These are phyloP conservation scores for Scutellaria galericulata DNA, from an alignment of 257 asterid species.

Conservation along the genomic window DNA sequence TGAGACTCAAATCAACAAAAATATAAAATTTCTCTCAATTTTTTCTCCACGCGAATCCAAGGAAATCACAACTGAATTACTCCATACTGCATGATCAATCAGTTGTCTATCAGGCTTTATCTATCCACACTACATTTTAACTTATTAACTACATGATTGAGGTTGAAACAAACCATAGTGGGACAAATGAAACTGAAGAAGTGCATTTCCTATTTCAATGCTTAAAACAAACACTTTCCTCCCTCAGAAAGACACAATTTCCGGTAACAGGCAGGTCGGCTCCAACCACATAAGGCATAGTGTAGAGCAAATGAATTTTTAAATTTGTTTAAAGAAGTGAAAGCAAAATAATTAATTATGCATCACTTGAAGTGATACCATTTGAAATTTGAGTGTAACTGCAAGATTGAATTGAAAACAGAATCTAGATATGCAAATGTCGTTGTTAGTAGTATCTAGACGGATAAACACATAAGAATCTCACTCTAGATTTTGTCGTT, in stretches of 20 bases:
- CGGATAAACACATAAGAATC: not conserved
- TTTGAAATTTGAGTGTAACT: not conserved
- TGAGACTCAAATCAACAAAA: not conserved
- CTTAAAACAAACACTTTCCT: not conserved
- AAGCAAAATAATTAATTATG: not conserved
- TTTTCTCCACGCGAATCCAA: not conserved
- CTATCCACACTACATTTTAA: not conserved
- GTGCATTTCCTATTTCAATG: not conserved
- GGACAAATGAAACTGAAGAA: not conserved
- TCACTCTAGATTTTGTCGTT: not conserved
- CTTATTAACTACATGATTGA: not conserved
- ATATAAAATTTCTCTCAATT: not conserved
- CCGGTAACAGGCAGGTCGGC: not conserved
- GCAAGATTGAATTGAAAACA: not conserved
- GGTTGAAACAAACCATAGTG: not conserved
- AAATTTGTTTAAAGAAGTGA: not conserved
- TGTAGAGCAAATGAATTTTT: not conserved
- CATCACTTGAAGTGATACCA: not conserved
- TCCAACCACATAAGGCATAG: not conserved
- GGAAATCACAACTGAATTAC: not conserved
- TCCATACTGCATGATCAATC: not conserved
- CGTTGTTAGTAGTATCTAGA: not conserved
- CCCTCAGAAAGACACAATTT: not conserved
- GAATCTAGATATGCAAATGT: conserved; percentile 9
- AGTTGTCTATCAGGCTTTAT: not conserved